Evolutionary conservation across 2,329 filamentous ascomycete species (phyloP).

Genomic region (Hypoxylon sp.): DNA sequence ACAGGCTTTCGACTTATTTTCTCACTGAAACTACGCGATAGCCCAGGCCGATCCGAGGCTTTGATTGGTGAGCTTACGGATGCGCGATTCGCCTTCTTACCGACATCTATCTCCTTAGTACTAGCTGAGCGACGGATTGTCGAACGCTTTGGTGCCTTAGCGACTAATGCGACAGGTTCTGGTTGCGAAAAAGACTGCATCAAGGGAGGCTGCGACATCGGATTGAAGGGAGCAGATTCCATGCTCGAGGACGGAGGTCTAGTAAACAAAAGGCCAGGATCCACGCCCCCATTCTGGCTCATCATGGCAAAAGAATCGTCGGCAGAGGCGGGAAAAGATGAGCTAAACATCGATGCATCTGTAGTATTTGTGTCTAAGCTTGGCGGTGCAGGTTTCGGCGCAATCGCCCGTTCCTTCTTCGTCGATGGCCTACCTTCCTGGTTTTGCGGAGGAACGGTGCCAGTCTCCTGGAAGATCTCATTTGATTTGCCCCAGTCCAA

Average conservation of each 20-base stretch:
- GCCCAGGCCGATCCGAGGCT: conserved; percentile 61
- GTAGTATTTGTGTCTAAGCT: conserved; percentile 58
- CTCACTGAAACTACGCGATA: conserved; percentile 71
- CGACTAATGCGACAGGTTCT: conserved; percentile 49
- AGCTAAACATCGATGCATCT: conserved; percentile 58
- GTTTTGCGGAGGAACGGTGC: conserved; percentile 55
- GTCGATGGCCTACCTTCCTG: conserved; percentile 58
- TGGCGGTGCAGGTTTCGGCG: conserved; percentile 65
- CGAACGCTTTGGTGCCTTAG: conserved; percentile 53
- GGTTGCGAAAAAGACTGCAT: conserved; percentile 51
- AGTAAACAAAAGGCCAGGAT: conserved; percentile 72
- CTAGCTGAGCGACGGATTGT: conserved; percentile 64
- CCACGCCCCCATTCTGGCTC: conserved; percentile 65
- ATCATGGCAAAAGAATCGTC: conserved; percentile 68
- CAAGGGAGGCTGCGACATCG: conserved; percentile 50
- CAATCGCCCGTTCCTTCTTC: conserved; percentile 63
- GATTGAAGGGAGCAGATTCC: conserved; percentile 58
- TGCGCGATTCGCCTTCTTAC: conserved; percentile 60
- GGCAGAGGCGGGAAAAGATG: conserved; percentile 61
- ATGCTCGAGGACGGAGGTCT: conserved; percentile 65
- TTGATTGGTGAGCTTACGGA: conserved; percentile 68
- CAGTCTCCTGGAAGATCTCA: conserved; percentile 68
- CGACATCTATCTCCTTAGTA: conserved; percentile 60
- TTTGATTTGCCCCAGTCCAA: conserved; percentile 71
- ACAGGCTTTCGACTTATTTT: conserved; percentile 63